A percentile compares a stretch with the other conserved stretches of the same genome.
Evolutionary conservation across 306 rosid species (phyloP).

Genomic region (Vachellia collinsii): DNA sequence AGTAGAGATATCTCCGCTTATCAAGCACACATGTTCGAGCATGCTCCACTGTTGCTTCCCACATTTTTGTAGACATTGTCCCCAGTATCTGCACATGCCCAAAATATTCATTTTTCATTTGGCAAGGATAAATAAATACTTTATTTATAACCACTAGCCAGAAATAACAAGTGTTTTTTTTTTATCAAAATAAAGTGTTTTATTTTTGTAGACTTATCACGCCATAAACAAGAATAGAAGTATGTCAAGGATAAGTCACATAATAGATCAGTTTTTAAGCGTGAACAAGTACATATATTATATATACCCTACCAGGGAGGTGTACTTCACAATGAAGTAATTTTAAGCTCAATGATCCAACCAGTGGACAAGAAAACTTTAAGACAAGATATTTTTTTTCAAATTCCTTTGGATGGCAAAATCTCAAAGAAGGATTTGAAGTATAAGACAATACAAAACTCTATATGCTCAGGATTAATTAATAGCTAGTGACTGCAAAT

Average conservation of each 20-base stretch:
- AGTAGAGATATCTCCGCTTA: constrained; percentile 48
- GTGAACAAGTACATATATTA: neutral
- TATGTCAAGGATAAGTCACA: neutral
- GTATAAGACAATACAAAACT: constrained; percentile 20
- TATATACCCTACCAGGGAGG: constrained; percentile 16
- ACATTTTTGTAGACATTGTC: constrained; percentile 96
- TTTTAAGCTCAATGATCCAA: constrained; percentile 11
- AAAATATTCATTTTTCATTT: constrained; percentile 30
- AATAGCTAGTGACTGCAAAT: neutral
- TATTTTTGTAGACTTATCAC: constrained; percentile 7
- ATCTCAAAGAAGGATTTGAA: neutral
- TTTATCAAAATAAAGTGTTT: constrained; percentile 22
- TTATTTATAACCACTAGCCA: constrained; percentile 12
- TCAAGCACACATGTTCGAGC: constrained; percentile 84
- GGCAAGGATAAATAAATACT: constrained; percentile 24
- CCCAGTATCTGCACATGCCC: constrained; percentile 75
- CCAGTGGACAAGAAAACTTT: neutral
- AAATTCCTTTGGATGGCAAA: constrained; percentile 29
- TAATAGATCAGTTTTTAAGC: neutral
- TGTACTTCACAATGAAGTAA: constrained; percentile 25
- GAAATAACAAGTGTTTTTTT: constrained; percentile 11
- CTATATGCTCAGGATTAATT: neutral
- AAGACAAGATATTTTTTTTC: neutral
- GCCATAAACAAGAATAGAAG: constrained; percentile 9
- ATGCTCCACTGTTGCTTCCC: constrained; percentile 94